Evolutionary conservation across 2,329 filamentous ascomycete genomes (phyloP), one percentile per base, ranked within the genome.

Genomic region (Aspergillus hiratsukae): DNA sequence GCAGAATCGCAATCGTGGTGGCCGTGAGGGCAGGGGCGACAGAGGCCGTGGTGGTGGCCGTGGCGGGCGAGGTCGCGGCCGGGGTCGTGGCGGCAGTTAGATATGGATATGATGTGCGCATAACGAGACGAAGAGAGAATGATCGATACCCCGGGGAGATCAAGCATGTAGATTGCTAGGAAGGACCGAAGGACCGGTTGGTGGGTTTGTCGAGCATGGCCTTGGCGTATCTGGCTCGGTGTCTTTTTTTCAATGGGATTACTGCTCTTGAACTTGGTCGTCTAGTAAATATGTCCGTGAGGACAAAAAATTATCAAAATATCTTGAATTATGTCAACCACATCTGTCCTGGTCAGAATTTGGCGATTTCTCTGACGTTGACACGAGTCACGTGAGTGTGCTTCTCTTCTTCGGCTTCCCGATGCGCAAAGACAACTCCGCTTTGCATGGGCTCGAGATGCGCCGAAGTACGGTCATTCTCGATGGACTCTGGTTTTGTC

Each of bases 61-160:
- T 27, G 75, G 75, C 53, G 75, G 75, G 54, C 73, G 75, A 52
- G 75, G 76, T 41, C 73, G 78, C 41, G 76, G 76, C 40, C 69
- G 75, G 63, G 76, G 74, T 41, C 68, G 75, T 56, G 75, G 74
- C 55, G 67, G 72, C 50, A 65, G 59, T 40, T 70, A 68, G 52
- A 56, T 48, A 56, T 59, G 51, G 51, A 29, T 35, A 49, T 31
- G 4, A 57, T 35, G 46, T 23, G 43, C 43, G 43, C 11, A 29
- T 51, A 61, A 64, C 41, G 52, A 59, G 40, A 64, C 58, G 46
- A 59, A 55, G 57, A 62, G 41, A 59, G 51, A 65, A 64, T 61
- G 65, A 66, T 66, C 69, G 71, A 74, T 74, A 74, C 71, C 71
- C 70, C 63, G 61, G 64, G 61, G 61, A 65, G 60, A 63, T 58